Percentiles rank a stretch among this genome's conserved stretches.
These are phyloP conservation scores for Austroboletus niveus DNA, from an alignment of 1,284 basidiomycete genomes.

Conservation along the genomic window DNA sequence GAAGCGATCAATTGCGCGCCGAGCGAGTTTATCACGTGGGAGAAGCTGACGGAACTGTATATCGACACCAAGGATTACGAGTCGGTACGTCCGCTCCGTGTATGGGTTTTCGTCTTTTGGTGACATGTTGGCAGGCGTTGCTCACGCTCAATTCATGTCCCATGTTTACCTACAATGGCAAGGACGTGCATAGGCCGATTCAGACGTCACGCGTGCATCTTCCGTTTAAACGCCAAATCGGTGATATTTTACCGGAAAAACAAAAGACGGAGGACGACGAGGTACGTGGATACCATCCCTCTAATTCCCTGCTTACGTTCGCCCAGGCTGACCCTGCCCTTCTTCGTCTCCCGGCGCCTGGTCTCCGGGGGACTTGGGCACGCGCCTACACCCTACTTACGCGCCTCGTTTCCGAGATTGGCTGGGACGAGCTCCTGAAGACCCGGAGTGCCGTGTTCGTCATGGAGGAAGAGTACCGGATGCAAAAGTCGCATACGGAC, in stretches of 20 bases:
- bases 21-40: conserved; percentile 98
- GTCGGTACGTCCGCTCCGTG: conserved; percentile 43
- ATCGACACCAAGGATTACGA: conserved; percentile 90
- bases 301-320: background rate
- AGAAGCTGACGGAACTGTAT: conserved; percentile 94
- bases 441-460: conserved; percentile 95
- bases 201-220: conserved; percentile 83
- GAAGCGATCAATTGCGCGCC: conserved; percentile 98
- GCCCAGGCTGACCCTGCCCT: conserved; percentile 86
- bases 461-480: conserved; percentile 99
- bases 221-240: conserved; percentile 83
- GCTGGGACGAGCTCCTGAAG: conserved; percentile 98
- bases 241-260: conserved; percentile 75
- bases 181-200: conserved; percentile 89
- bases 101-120: background rate
- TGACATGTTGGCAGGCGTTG: conserved; percentile 53
- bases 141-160: conserved; percentile 98
- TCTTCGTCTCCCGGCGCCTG: conserved; percentile 90
- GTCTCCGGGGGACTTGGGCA: conserved; percentile 93
- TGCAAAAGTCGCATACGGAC: conserved; percentile 74
- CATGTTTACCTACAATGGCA: conserved; percentile 99
- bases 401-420: conserved; percentile 87
- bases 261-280: conserved; percentile 84
- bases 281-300: conserved; percentile 35
- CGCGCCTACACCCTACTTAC: conserved; percentile 92